A percentile compares a stretch with the other conserved stretches of the same genome.
Evolutionary conservation across 1,139 yeast species (phyloP).

Genomic region (Pichia sp.): DNA sequence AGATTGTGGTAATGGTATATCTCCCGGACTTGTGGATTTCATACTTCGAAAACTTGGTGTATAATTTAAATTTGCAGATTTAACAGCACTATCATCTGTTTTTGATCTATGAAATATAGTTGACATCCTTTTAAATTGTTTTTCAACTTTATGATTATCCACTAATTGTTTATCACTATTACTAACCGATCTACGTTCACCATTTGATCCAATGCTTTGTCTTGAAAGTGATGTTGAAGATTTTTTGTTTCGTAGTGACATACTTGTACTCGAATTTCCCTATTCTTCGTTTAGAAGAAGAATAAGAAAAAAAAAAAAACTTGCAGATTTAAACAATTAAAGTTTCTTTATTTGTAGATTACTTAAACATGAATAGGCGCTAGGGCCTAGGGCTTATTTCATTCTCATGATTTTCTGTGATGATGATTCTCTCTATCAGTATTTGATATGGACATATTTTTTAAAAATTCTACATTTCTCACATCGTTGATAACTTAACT

Average conservation of each 20-base stretch:
- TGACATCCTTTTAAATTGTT: conserved; percentile 10
- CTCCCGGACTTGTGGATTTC: not conserved
- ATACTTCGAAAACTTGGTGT: not conserved
- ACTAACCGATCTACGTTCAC: not conserved
- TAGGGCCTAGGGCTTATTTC: too few relatives aligned
- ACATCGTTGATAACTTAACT: too few relatives aligned
- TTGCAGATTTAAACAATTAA: too few relatives aligned
- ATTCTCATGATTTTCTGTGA: too few relatives aligned
- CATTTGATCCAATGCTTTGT: conserved; percentile 2
- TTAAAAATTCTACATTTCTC: too few relatives aligned
- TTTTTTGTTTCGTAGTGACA: conserved; percentile 9
- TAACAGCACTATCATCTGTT: conserved; percentile 4
- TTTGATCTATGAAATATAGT: conserved; percentile 8
- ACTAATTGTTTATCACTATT: not conserved
- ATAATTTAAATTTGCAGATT: not conserved
- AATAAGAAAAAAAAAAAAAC: too few relatives aligned
- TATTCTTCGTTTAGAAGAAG: too few relatives aligned
- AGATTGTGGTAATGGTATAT: conserved; percentile 8
- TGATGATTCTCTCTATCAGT: too few relatives aligned
- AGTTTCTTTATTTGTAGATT: too few relatives aligned
- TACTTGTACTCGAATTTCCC: not conserved
- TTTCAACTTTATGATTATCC: conserved; percentile 5
- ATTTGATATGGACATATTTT: too few relatives aligned
- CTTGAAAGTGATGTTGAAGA: conserved; percentile 10
- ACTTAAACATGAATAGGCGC: too few relatives aligned